Conservation (phyloP, 73 alveolate species). For the Tetrahymena borealis region DNA sequence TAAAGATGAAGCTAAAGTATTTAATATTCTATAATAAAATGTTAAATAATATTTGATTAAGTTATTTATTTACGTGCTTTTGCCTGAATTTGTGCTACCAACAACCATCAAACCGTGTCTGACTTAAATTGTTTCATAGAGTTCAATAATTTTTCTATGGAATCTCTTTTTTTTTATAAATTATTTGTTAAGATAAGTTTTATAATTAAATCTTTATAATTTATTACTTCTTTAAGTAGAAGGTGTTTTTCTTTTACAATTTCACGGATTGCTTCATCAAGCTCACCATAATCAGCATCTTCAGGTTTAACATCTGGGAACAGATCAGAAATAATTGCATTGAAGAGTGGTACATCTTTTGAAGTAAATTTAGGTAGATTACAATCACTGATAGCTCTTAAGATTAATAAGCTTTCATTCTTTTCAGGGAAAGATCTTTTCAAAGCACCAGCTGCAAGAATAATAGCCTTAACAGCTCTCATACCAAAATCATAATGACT, state of each 20-base stretch:
- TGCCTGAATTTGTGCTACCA: constrained; percentile 93
- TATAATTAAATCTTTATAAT: background rate
- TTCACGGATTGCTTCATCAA: constrained; percentile 58
- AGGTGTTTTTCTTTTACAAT: constrained; percentile 52
- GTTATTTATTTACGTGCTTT: constrained; percentile 73
- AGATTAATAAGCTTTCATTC: constrained; percentile 77
- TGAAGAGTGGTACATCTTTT: constrained; percentile 93
- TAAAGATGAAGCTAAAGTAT: background rate
- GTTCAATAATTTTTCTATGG: constrained; percentile 74
- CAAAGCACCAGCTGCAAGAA: constrained; percentile 95
- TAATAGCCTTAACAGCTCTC: constrained; percentile 96
- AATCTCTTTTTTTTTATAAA: constrained; percentile 62
- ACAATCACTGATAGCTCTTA: constrained; percentile 94
- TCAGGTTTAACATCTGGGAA: constrained; percentile 89
- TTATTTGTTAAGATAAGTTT: background rate
- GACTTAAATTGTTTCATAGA: constrained; percentile 90
- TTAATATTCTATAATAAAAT: background rate
- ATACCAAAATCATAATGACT: constrained; percentile 97
- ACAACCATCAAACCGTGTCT: constrained; percentile 99
- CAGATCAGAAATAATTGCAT: constrained; percentile 86
- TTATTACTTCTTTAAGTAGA: background rate
- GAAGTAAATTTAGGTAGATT: constrained; percentile 92
- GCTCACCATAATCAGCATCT: constrained; percentile 65
- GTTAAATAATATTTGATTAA: constrained; percentile 8
- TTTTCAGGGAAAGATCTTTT: constrained; percentile 74